Conservation (phyloP, 2,329 filamentous ascomycete genomes). For the Lachnellula willkommii region DNA sequence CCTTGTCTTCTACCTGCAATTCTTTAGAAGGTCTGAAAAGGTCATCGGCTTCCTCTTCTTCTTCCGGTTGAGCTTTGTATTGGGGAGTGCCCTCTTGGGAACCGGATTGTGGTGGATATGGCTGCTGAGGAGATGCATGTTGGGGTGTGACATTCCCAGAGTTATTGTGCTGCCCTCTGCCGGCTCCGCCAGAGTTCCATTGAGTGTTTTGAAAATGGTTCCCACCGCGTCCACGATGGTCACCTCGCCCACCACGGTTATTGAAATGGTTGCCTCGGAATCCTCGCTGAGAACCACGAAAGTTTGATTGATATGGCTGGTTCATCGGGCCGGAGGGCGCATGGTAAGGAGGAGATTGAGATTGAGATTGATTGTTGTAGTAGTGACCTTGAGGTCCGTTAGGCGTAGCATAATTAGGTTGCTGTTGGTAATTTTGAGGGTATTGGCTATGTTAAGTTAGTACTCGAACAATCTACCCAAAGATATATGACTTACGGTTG, state of each 20-base stretch:
- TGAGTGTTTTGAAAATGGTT: conserved; percentile 63
- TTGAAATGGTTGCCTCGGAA: conserved; percentile 58
- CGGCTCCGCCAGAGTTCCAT: conserved; percentile 59
- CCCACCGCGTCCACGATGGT: conserved; percentile 49
- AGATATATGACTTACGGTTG: conserved; percentile 41
- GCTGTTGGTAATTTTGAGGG: conserved; percentile 54
- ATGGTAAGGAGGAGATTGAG: conserved; percentile 45
- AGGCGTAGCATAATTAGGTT: conserved; percentile 48
- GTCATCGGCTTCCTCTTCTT: conserved; percentile 49
- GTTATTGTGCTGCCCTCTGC: conserved; percentile 41
- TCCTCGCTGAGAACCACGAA: conserved; percentile 44
- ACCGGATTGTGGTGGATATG: conserved; percentile 20
- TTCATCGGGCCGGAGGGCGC: conserved; percentile 52
- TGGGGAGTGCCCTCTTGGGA: conserved; percentile 26
- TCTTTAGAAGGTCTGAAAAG: conserved; percentile 61
- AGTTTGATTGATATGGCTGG: conserved; percentile 40
- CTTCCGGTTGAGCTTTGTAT: conserved; percentile 29
- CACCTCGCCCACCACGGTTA: conserved; percentile 35
- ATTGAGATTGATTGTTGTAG: conserved; percentile 40
- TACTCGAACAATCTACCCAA: conserved; percentile 7
- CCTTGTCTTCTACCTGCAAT: conserved; percentile 56
- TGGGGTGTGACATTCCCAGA: conserved; percentile 32
- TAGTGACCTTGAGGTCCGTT: conserved; percentile 51
- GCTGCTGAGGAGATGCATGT: conserved; percentile 29
- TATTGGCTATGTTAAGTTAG: conserved; percentile 47